A percentile compares a stretch with the other conserved stretches of the same genome.
Conservation (phyloP, 2,329 filamentous ascomycete genomes). For the Fusarium albidum region DNA sequence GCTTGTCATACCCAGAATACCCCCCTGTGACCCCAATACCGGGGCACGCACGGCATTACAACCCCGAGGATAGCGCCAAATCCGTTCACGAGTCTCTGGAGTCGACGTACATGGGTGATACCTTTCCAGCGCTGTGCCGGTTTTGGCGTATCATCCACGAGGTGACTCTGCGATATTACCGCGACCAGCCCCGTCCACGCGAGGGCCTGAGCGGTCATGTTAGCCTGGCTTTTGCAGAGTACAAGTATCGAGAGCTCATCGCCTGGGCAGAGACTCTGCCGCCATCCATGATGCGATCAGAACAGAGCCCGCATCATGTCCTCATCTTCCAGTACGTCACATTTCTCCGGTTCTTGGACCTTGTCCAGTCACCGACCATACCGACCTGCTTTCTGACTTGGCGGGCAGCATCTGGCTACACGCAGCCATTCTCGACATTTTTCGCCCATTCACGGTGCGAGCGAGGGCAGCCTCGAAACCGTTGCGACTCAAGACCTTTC, state of each 20-base stretch:
- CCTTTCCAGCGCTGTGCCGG: conserved; percentile 43
- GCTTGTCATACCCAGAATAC: conserved; percentile 32
- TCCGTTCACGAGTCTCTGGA: conserved; percentile 1
- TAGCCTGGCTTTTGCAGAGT: conserved; percentile 43
- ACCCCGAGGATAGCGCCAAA: background rate
- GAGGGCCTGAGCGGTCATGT: conserved; percentile 11
- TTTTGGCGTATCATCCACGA: conserved; percentile 51
- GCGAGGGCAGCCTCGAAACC: conserved; percentile 3
- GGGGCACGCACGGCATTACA: conserved; percentile 11
- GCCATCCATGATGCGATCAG: conserved; percentile 31
- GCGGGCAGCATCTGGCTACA: conserved; percentile 53
- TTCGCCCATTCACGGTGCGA: conserved; percentile 35
- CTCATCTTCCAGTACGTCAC: conserved; percentile 48
- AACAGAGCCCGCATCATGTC: conserved; percentile 45
- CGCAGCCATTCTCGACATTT: conserved; percentile 47
- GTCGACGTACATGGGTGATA: conserved; percentile 37
- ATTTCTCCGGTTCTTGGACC: background rate
- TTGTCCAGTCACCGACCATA: background rate
- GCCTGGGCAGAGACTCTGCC: conserved; percentile 48
- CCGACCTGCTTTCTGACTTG: background rate
- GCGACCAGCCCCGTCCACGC: conserved; percentile 14
- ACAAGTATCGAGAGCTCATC: conserved; percentile 50
- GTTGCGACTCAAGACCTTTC: conserved; percentile 40
- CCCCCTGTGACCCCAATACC: conserved; percentile 36
- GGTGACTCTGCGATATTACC: conserved; percentile 41